Evolutionary conservation across 768 basidiomycete genomes (phyloP), one percentile per base, ranked within the genome.

Genomic region (Thelephora ganbajun): DNA sequence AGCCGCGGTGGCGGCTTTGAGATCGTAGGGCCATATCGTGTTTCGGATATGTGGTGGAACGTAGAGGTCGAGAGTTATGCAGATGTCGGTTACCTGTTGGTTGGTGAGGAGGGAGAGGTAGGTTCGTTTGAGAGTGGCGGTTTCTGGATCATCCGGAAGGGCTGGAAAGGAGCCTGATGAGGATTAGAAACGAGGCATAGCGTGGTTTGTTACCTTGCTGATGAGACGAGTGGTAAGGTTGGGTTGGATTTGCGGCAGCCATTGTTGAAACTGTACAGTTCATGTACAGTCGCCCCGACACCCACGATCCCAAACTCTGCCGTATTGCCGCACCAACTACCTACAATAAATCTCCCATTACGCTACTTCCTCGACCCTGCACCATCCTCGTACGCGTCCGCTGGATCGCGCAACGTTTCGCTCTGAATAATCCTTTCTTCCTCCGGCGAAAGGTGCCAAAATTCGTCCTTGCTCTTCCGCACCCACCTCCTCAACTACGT

Each of bases 51-150:
- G 79, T 35, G 71, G 65, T 11, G 83, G 77, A 12, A 79, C 77
- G 66, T 86, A 73, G 7, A 76, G 59, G 55, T 87, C 81, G 56
- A 83, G 79, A 34, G 72, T 70, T 50, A 88, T 69, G 59, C 82
- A 87, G 56, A 88, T 77, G 54, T 86, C 85, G 58, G 88, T 83
- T 57, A 88, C 72, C 63, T 87, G 82, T 41, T 74, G 70, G 18
- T 72, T 75, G 19, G 78, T 72, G 6, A 89, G 69, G 18, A 84
- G 69, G 19, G 71, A 69, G 37, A 89, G 69, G 65, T 88, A 89
- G 51, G 75, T 73, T 53, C 76, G 73, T 61, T 85, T 86, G 64
- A 81, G 75, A 45, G 77, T 69, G 60, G 78, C 71, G 58, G 59
- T 59, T 53, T 68, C 69, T 30, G 56, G 58, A 33, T 78, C 74